Evolutionary conservation across 1,284 basidiomycete species (phyloP).

Genomic region (Puccinia triticina): DNA sequence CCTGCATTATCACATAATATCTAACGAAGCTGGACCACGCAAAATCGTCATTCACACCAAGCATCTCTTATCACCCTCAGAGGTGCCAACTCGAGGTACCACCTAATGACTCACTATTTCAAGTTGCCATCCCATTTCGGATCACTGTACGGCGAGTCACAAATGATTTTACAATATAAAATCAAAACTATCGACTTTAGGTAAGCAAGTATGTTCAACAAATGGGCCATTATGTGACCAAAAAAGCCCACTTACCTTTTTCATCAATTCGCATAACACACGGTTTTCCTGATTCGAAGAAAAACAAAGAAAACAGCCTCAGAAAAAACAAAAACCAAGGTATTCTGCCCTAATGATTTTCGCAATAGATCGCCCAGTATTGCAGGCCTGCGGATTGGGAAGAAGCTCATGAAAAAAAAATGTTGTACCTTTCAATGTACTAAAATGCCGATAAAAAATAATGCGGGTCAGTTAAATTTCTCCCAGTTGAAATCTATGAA

Average conservation of each 20-base stretch:
- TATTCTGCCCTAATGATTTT: background rate
- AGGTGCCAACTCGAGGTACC: background rate
- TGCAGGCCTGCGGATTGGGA: background rate
- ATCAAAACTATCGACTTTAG: constrained; percentile 24
- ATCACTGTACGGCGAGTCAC: constrained; percentile 36
- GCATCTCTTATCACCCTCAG: background rate
- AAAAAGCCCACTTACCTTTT: constrained; percentile 11
- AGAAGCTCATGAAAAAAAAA: background rate
- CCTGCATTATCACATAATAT: constrained; percentile 44
- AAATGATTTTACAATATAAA: constrained; percentile 37
- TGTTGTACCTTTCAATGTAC: constrained; percentile 36
- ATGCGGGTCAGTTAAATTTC: background rate
- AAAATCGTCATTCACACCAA: background rate
- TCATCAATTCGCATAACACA: constrained; percentile 43
- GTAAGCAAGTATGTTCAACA: no score
- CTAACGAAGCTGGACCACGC: constrained; percentile 16
- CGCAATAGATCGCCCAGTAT: background rate
- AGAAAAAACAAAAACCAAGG: background rate
- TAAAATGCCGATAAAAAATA: background rate
- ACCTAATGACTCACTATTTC: constrained; percentile 19
- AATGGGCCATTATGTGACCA: background rate
- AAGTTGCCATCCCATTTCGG: constrained; percentile 36
- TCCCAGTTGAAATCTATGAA: background rate
- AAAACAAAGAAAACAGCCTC: background rate
- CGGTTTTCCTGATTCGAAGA: constrained; percentile 20